phyloP scores from a whole-genome alignment of 352 stramenopile genomes.

The Aphanomyces astaci region DNA sequence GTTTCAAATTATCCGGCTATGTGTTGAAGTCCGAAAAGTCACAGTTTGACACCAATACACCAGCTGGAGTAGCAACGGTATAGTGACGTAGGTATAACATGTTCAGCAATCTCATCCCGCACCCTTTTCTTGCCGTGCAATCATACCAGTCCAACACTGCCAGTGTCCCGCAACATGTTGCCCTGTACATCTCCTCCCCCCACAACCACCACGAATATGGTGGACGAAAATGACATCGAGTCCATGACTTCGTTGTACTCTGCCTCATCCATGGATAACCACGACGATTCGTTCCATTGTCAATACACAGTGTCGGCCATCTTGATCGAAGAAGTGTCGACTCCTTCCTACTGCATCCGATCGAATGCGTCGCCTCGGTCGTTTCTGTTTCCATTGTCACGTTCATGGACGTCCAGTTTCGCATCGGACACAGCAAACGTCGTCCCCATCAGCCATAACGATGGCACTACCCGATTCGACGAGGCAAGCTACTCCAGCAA shows the following conservation, averaged over 20 bases:
- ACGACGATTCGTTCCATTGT: not conserved
- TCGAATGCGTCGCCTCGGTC: not conserved
- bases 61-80: too few relatives aligned
- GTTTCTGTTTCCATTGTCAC: slow-evolving; percentile 8
- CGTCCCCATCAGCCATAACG: not conserved
- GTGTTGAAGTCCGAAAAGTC: too few relatives aligned
- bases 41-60: too few relatives aligned
- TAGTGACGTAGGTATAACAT: too few relatives aligned
- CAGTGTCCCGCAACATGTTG: not conserved
- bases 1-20: too few relatives aligned
- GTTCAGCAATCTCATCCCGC: not conserved
- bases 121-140: not conserved
- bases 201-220: not conserved
- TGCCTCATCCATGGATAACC: not conserved
- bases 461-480: not conserved
- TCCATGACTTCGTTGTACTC: not conserved
- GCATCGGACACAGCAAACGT: not conserved
- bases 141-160: not conserved
- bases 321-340: not conserved
- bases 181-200: not conserved
- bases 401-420: too few relatives aligned
- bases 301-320: slow-evolving; percentile 1
- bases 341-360: slow-evolving; percentile 8
- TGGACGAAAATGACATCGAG: not conserved
- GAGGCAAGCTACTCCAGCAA: not conserved